Evolutionary conservation across 1,139 yeast genomes (phyloP), one percentile per base, ranked within the genome.

Genomic region (Spathaspora sp.): DNA sequence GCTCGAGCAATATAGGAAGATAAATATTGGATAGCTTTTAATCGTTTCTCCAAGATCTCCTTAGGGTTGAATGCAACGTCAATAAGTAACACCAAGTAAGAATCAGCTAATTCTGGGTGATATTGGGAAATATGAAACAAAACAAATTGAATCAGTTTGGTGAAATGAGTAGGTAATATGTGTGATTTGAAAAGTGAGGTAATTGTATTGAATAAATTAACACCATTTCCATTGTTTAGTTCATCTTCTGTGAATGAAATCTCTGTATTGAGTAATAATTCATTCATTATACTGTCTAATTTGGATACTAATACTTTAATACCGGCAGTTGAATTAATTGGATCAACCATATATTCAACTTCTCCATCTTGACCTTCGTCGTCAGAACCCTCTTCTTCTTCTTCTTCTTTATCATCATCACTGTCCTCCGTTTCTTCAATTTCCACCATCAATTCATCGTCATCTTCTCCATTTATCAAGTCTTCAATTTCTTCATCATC

Each of bases 1-100:
- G 97, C 97, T 47, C 99, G 78, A 0, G 98, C 96, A 51, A 93
- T 82, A 61, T 86, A 93, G 3, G 97, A 89, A 1, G 97, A 86
- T 45, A 93, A 76, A 60, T 93, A 93, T 65, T 93, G 98, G 79
- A 91, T 79, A 4, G 97, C 87, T 67, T 90, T 90, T 52, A 90
- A 82, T 53, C 96, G 78, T 55, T 82, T 84, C 50, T 89, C 95
- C 46, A 84, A 70, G 24, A 82, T 78, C 60, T 86, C 93, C 40
- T 75, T 70, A 5, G 84, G 79, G 53, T 70, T 75, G 60, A 93
- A 84, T 2, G 96, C 89, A 39, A 87, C 81, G 60, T 91, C 97
- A 43, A 93, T 84, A 52, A 93, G 73, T 33, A 88, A 74, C 1
- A 89, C 96, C 56, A 93, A 70, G 59, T 82, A 93, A 5, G 95